Conservation (phyloP, 257 asterid species). For the Datura wrightii region DNA sequence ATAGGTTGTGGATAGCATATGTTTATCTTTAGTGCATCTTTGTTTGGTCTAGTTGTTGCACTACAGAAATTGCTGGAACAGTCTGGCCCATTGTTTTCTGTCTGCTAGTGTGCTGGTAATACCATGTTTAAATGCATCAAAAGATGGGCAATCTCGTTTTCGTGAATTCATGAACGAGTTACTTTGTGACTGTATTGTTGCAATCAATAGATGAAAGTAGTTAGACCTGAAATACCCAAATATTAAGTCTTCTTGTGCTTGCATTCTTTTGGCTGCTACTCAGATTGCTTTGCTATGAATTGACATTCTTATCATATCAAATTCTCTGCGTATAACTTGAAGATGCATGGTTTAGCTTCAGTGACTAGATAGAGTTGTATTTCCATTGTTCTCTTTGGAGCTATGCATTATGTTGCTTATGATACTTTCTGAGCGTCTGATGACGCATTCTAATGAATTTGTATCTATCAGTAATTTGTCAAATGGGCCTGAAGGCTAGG, state of each 20-base stretch:
- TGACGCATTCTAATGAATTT: too few relatives aligned
- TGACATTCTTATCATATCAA: neutral
- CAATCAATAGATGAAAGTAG: slow-evolving; percentile 3
- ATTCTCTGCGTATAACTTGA: neutral
- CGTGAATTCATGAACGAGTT: neutral
- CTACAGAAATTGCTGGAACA: neutral
- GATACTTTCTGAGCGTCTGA: neutral
- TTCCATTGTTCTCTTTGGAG: slow-evolving; percentile 11
- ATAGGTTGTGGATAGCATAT: slow-evolving; percentile 5
- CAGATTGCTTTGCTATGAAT: neutral
- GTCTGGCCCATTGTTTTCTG: neutral
- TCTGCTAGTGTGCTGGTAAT: neutral
- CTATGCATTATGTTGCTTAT: neutral
- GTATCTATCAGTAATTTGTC: neutral
- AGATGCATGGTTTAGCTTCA: slow-evolving; percentile 1
- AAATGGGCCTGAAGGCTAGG: neutral
- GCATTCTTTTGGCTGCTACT: neutral
- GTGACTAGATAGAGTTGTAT: slow-evolving; percentile 12
- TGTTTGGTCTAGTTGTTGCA: slow-evolving; percentile 17
- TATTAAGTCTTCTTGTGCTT: neutral
- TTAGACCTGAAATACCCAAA: neutral
- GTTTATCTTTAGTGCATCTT: slow-evolving; percentile 18
- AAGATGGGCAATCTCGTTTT: neutral
- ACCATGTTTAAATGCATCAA: neutral
- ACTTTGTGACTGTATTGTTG: neutral